Percentiles rank a stretch among this genome's conserved stretches.
Conservation (phyloP, 805 yeast genomes). For the Metschnikowia koreensis region DNA sequence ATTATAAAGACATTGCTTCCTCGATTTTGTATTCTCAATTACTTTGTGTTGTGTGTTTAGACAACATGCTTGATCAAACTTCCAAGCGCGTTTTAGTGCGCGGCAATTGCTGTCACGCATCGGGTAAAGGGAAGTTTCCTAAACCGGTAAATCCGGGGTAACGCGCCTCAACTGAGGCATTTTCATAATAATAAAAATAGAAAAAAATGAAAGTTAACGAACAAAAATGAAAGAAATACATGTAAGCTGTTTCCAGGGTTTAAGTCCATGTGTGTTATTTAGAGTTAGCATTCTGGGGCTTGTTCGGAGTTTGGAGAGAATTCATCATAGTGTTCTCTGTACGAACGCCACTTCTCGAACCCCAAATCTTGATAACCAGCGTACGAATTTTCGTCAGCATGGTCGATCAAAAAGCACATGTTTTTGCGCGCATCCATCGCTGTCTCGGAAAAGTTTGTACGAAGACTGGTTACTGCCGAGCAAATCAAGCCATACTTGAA, state of each 20-base stretch:
- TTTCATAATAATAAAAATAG: background rate
- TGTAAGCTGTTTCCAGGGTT: background rate
- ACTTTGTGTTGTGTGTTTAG: background rate
- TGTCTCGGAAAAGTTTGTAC: constrained; percentile 26
- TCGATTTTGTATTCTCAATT: background rate
- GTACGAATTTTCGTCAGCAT: constrained; percentile 32
- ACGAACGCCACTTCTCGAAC: constrained; percentile 38
- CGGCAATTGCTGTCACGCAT: background rate
- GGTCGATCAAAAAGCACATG: constrained; percentile 38
- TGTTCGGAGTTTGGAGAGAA: background rate
- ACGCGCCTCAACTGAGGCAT: constrained; percentile 8
- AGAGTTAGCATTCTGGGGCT: background rate
- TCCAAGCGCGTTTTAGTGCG: background rate
- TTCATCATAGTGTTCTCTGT: constrained; percentile 35
- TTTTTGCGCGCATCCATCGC: constrained; percentile 23
- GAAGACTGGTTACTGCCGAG: constrained; percentile 29
- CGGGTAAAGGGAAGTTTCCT: constrained; percentile 14
- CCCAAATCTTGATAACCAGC: constrained; percentile 43
- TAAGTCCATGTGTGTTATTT: background rate
- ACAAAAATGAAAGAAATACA: too few species aligned
- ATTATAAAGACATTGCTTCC: too few species aligned
- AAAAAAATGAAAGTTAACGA: too few species aligned
- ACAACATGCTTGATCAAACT: background rate
- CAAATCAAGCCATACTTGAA: constrained; percentile 58
- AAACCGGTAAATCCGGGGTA: constrained; percentile 24